These are phyloP conservation scores for Phyllostachys edulis DNA, from an alignment of 176 grass and related monocot species.

Conservation along the genomic window DNA sequence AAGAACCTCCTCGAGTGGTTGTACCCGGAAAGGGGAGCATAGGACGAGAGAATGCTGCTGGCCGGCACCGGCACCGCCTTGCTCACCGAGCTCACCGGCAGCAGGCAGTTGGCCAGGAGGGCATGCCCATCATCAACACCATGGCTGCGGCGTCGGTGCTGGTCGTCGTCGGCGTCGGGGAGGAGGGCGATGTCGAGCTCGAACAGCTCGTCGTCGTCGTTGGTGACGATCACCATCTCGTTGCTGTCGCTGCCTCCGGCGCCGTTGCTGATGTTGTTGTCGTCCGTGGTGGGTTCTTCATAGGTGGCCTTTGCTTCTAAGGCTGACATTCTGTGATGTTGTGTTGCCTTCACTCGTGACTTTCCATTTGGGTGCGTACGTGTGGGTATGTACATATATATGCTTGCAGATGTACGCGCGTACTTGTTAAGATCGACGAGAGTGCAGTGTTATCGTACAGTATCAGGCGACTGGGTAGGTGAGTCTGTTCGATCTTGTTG, in stretches of 20 bases:
- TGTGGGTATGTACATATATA: not conserved
- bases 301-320: not conserved
- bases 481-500: not conserved
- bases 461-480: not conserved
- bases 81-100: slow-evolving; percentile 54
- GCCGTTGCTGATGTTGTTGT: not conserved
- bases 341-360: not conserved
- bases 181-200: slow-evolving; percentile 52
- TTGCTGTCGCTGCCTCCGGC: not conserved
- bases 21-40: not conserved
- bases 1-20: not conserved
- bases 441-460: too few relatives aligned
- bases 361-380: not conserved
- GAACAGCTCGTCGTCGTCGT: slow-evolving; percentile 48
- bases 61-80: slow-evolving; percentile 47
- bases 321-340: not conserved
- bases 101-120: slow-evolving; percentile 64
- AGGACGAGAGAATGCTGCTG: not conserved
- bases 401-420: not conserved
- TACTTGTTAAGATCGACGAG: too few relatives aligned
- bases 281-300: not conserved
- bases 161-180: not conserved
- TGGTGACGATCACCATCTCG: not conserved
- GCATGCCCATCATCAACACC: not conserved
- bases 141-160: not conserved